A percentile compares a stretch with the other conserved stretches of the same genome.
phyloP scores from a whole-genome alignment of 257 asterid species.

The Solanum lycopersicoides region DNA sequence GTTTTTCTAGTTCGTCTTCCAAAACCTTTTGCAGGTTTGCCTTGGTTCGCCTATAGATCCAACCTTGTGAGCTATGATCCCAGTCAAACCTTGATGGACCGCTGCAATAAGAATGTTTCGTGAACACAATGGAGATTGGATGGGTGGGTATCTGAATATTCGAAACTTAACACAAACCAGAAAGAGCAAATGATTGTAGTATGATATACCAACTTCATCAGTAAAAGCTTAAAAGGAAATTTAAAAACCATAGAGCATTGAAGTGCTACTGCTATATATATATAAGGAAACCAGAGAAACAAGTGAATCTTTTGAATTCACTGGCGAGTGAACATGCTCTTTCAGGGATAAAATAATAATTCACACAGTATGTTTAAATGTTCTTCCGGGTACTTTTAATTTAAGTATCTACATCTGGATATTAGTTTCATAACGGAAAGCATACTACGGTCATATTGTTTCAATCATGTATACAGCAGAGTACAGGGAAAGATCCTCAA shows the following conservation, averaged over 20 bases:
- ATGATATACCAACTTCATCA: neutral
- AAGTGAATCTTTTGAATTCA: neutral
- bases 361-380: neutral
- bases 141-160: neutral
- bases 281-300: neutral
- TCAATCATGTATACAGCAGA: neutral
- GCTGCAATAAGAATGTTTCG: conserved; percentile 29
- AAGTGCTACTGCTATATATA: neutral
- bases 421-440: neutral
- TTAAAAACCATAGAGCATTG: neutral
- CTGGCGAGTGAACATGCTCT: neutral
- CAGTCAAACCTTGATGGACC: conserved; percentile 92
- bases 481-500: neutral
- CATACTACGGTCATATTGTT: neutral
- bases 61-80: conserved; percentile 54
- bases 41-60: conserved; percentile 71
- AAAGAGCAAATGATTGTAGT: neutral
- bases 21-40: conserved; percentile 31
- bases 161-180: neutral
- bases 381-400: neutral
- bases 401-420: neutral
- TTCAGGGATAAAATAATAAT: neutral
- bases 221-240: neutral
- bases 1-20: conserved; percentile 67
- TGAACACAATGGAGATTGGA: neutral